Percentiles rank a stretch among this genome's conserved stretches.
Evolutionary conservation across 176 grass and related monocot species (phyloP).

Genomic region (Carex myosuroides): DNA sequence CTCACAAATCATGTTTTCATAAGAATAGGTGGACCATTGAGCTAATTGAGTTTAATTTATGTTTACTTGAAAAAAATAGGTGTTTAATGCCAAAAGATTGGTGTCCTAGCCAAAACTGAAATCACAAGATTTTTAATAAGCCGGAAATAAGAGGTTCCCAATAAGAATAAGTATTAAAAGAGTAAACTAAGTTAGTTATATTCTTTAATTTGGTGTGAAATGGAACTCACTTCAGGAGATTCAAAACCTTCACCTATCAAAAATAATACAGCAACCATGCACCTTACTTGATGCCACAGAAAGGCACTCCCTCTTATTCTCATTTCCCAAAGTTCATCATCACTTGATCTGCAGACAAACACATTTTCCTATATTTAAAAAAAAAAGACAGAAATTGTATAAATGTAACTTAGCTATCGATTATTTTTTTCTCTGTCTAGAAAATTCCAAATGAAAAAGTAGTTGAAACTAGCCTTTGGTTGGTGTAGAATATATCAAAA

Average conservation of each 20-base stretch:
- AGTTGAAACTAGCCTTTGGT: conserved; percentile 43
- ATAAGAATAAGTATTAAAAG: background rate
- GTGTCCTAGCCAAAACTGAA: background rate
- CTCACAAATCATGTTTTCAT: background rate
- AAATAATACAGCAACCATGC: conserved; percentile 94
- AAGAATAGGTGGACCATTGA: background rate
- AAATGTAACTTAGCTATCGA: background rate
- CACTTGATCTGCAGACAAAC: conserved; percentile 41
- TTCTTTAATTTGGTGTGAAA: background rate
- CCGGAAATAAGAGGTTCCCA: background rate
- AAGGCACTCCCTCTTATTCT: conserved; percentile 88
- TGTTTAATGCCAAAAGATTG: background rate
- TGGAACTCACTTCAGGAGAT: conserved; percentile 67
- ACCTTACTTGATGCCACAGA: conserved; percentile 97
- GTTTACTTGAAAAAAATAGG: background rate
- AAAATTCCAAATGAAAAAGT: conserved; percentile 12
- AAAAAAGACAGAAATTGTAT: background rate
- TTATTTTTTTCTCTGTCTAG: conserved; percentile 1
- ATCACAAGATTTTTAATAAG: background rate
- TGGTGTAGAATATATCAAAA: conserved; percentile 65
- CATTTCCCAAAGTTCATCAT: conserved; percentile 75
- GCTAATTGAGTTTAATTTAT: background rate
- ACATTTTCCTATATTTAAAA: background rate
- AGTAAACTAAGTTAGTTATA: background rate
- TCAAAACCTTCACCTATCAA: conserved; percentile 77